phyloP scores from a whole-genome alignment of 2,329 filamentous ascomycete species.

The Aspergillus novoparasiticus region DNA sequence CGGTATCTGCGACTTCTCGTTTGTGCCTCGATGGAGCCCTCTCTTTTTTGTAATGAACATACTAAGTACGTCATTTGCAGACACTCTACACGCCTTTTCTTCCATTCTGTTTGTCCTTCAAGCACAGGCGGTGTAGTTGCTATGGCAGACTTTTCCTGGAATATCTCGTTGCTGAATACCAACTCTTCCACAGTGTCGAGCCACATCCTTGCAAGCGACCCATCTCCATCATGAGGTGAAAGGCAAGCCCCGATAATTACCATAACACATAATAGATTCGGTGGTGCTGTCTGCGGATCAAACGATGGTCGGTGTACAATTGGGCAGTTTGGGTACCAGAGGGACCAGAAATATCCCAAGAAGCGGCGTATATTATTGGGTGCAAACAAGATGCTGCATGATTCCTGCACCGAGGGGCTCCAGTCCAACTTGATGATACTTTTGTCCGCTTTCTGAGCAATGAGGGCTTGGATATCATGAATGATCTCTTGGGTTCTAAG shows the following conservation, averaged over 20 bases:
- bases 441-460: slow-evolving; percentile 11
- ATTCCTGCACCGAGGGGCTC: slow-evolving; percentile 10
- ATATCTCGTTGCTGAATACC: slow-evolving; percentile 21
- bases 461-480: slow-evolving; percentile 9
- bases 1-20: slow-evolving; percentile 23
- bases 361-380: slow-evolving; percentile 25
- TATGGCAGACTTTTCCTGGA: slow-evolving; percentile 4
- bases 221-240: slow-evolving; percentile 22
- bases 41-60: slow-evolving; percentile 28
- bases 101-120: background rate
- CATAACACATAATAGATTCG: slow-evolving; percentile 29
- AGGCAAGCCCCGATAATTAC: slow-evolving; percentile 31
- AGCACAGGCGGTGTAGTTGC: background rate
- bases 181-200: slow-evolving; percentile 26
- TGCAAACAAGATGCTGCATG: slow-evolving; percentile 23
- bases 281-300: slow-evolving; percentile 14
- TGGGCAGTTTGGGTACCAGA: slow-evolving; percentile 34
- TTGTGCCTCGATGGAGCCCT: slow-evolving; percentile 24
- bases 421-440: slow-evolving; percentile 20
- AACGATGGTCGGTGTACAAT: slow-evolving; percentile 33
- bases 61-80: slow-evolving; percentile 29
- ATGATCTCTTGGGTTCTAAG: slow-evolving; percentile 16
- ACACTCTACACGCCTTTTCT: slow-evolving; percentile 20
- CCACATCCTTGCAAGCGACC: slow-evolving; percentile 19
- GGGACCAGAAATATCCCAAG: slow-evolving; percentile 30